Percentiles rank a stretch among this genome's conserved stretches.
Conservation (phyloP, 2,329 filamentous ascomycete species). For the Fusarium sp. region DNA sequence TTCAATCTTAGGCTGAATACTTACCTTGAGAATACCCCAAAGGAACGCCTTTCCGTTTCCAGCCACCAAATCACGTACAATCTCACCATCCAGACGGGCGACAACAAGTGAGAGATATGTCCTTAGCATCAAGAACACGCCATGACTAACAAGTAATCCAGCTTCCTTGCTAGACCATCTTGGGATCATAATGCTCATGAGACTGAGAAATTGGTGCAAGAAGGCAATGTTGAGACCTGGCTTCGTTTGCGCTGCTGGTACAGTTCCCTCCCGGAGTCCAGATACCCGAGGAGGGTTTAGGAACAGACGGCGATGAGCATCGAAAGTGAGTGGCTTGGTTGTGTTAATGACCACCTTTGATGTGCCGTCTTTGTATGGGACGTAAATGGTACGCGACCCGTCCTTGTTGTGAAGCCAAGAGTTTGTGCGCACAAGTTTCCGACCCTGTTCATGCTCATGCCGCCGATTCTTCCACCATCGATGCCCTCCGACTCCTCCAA, state of each 20-base stretch:
- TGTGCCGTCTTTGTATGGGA: slow-evolving; percentile 88
- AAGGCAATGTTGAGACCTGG: slow-evolving; percentile 96
- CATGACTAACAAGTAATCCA: slow-evolving; percentile 87
- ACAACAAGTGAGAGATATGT: slow-evolving; percentile 96
- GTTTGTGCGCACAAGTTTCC: slow-evolving; percentile 86
- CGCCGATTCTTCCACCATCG: slow-evolving; percentile 79
- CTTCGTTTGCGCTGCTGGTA: slow-evolving; percentile 90
- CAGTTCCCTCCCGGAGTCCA: slow-evolving; percentile 77
- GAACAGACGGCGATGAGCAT: slow-evolving; percentile 93
- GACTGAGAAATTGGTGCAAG: slow-evolving; percentile 93
- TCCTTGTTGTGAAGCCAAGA: slow-evolving; percentile 95
- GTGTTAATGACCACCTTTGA: slow-evolving; percentile 91
- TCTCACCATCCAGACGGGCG: slow-evolving; percentile 92
- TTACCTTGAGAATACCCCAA: slow-evolving; percentile 84
- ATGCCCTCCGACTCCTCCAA: slow-evolving; percentile 81
- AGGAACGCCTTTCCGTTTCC: slow-evolving; percentile 91
- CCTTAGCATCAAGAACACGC: slow-evolving; percentile 87
- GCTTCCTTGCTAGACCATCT: slow-evolving; percentile 96
- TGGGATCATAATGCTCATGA: slow-evolving; percentile 98
- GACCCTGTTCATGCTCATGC: slow-evolving; percentile 84
- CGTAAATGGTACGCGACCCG: slow-evolving; percentile 93
- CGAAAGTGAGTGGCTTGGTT: slow-evolving; percentile 93
- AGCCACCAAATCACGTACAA: slow-evolving; percentile 95
- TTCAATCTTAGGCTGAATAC: slow-evolving; percentile 10
- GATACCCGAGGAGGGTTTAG: slow-evolving; percentile 89